These are phyloP conservation scores for Aspergillus persii DNA, from an alignment of 2,329 filamentous ascomycete genomes.

Conservation along the genomic window DNA sequence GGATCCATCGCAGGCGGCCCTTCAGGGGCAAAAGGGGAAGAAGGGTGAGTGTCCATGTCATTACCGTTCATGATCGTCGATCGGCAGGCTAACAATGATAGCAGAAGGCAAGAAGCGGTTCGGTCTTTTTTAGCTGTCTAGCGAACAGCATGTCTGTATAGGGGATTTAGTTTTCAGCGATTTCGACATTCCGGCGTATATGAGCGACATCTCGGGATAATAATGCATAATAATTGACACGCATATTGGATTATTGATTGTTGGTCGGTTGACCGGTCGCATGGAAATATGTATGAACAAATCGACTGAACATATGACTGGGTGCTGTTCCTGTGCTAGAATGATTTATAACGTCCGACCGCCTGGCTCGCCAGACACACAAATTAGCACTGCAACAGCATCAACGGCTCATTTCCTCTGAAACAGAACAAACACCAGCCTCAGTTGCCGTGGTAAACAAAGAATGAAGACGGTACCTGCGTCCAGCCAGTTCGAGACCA, in stretches of 20 bases:
- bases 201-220: background rate
- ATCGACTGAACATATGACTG: background rate
- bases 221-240: background rate
- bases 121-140: constrained; percentile 5
- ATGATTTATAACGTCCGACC: too few species aligned
- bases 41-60: constrained; percentile 8
- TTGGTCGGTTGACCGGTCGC: background rate
- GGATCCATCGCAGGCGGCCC: constrained; percentile 29
- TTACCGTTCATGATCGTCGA: background rate
- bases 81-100: background rate
- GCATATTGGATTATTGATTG: background rate
- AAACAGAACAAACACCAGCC: too few species aligned
- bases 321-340: background rate
- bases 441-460: too few species aligned
- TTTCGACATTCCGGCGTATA: background rate
- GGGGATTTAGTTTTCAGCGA: background rate
- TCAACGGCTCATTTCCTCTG: too few species aligned
- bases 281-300: background rate
- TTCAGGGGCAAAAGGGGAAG: constrained; percentile 13
- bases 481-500: too few species aligned
- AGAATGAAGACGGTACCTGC: too few species aligned
- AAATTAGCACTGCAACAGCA: too few species aligned
- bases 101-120: constrained; percentile 11
- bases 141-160: background rate
- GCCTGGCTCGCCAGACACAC: too few species aligned